Evolutionary conservation across 768 basidiomycete genomes (phyloP).

Genomic region (Pilatotrama ljubarskyi): DNA sequence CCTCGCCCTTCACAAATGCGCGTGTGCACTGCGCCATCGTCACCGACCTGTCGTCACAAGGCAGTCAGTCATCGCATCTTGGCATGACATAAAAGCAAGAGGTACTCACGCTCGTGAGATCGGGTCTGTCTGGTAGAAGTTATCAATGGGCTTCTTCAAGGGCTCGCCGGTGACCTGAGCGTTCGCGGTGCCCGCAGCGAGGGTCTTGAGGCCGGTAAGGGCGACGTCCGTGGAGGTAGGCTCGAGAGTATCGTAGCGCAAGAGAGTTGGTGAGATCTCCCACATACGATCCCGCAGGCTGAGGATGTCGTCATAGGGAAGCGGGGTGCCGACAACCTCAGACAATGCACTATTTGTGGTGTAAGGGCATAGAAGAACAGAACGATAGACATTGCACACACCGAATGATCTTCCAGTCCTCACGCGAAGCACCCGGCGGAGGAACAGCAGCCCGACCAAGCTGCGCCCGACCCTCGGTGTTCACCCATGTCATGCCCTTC

Average conservation of each 20-base stretch:
- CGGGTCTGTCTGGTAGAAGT: slow-evolving; percentile 97
- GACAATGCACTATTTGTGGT: slow-evolving; percentile 68
- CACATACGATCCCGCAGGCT: slow-evolving; percentile 89
- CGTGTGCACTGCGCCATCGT: slow-evolving; percentile 96
- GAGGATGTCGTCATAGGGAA: slow-evolving; percentile 90
- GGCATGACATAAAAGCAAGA: not conserved
- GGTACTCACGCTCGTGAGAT: slow-evolving; percentile 86
- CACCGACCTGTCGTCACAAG: slow-evolving; percentile 59
- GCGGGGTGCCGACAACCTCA: slow-evolving; percentile 74
- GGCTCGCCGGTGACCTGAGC: slow-evolving; percentile 58
- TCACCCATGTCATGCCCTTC: slow-evolving; percentile 89
- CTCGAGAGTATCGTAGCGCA: slow-evolving; percentile 84
- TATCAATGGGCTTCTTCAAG: slow-evolving; percentile 79
- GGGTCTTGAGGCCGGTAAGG: slow-evolving; percentile 61
- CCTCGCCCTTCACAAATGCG: slow-evolving; percentile 78
- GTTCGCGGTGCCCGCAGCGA: slow-evolving; percentile 52
- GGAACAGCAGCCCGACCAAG: slow-evolving; percentile 88
- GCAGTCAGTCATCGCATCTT: too few species aligned
- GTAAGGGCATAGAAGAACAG: not conserved
- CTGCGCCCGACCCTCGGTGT: slow-evolving; percentile 94
- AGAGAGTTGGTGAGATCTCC: slow-evolving; percentile 90
- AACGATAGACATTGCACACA: slow-evolving; percentile 34
- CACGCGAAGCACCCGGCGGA: slow-evolving; percentile 91
- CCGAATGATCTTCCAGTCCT: slow-evolving; percentile 98
- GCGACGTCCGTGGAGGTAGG: slow-evolving; percentile 72